Evolutionary conservation across 257 asterid genomes (phyloP).

Genomic region (Solanum stenotomum): DNA sequence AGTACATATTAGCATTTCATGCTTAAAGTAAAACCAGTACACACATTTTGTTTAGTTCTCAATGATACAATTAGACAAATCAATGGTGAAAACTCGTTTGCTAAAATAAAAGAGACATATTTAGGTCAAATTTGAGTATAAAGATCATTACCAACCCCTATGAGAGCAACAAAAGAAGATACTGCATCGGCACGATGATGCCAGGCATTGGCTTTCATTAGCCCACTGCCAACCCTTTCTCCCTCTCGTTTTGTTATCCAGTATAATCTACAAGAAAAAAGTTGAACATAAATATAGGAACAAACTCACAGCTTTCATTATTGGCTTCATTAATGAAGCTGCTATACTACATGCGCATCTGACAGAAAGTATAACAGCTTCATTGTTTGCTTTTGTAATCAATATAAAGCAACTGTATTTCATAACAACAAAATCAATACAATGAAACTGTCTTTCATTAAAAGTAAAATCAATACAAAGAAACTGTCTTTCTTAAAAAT

Average conservation of each 20-base stretch:
- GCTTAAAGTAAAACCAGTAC: neutral
- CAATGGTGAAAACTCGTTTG: neutral
- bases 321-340: neutral
- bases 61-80: neutral
- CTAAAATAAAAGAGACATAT: neutral
- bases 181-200: conserved; percentile 97
- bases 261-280: conserved; percentile 37
- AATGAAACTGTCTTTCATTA: neutral
- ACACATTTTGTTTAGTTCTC: neutral
- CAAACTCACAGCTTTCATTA: neutral
- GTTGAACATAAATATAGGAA: neutral
- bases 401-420: neutral
- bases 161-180: conserved; percentile 87
- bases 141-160: conserved; percentile 89
- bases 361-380: neutral
- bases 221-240: conserved; percentile 89
- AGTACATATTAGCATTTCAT: neutral
- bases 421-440: neutral
- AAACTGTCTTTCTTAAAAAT: neutral
- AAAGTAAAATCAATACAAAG: neutral
- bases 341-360: neutral
- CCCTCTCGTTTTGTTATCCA: conserved; percentile 87
- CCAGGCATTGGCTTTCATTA: conserved; percentile 99
- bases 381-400: neutral
- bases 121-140: neutral